Percentiles rank a stretch among this genome's conserved stretches.
phyloP scores from a whole-genome alignment of 768 basidiomycete species.

The Boletus tomentosulus region DNA sequence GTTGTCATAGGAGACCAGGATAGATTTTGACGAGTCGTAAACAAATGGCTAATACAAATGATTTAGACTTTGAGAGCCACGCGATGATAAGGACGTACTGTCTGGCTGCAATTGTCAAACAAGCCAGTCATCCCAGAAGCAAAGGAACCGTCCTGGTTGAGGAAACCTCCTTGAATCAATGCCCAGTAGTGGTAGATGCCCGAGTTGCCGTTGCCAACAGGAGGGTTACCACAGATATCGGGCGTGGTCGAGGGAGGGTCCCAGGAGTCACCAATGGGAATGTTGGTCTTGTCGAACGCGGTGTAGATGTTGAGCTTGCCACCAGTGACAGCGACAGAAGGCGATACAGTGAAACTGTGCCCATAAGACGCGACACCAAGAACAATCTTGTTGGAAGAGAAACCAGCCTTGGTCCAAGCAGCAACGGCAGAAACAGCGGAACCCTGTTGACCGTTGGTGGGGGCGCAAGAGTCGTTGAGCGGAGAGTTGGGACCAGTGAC shows the following conservation, averaged over 20 bases:
- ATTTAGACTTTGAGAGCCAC: slow-evolving; percentile 1
- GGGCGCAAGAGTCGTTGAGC: slow-evolving; percentile 70
- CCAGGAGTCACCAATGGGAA: slow-evolving; percentile 55
- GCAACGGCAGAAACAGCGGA: slow-evolving; percentile 73
- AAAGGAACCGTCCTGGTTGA: slow-evolving; percentile 45
- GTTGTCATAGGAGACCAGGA: slow-evolving; percentile 67
- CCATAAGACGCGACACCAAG: slow-evolving; percentile 86
- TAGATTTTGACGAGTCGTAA: slow-evolving; percentile 49
- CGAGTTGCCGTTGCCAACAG: slow-evolving; percentile 39
- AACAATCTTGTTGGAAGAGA: slow-evolving; percentile 68
- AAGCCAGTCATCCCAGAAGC: slow-evolving; percentile 47
- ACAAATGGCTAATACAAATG: slow-evolving; percentile 52
- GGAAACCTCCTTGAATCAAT: slow-evolving; percentile 51
- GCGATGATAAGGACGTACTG: slow-evolving; percentile 41
- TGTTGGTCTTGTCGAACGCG: slow-evolving; percentile 40
- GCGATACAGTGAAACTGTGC: slow-evolving; percentile 54
- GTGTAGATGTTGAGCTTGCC: slow-evolving; percentile 45
- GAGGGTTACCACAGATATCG: slow-evolving; percentile 57
- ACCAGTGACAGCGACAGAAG: slow-evolving; percentile 20
- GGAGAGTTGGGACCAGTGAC: slow-evolving; percentile 81
- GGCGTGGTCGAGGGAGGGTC: slow-evolving; percentile 40
- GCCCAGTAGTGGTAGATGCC: slow-evolving; percentile 66
- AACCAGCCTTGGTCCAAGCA: slow-evolving; percentile 74
- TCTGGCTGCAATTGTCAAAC: slow-evolving; percentile 69
- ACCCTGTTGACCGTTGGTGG: slow-evolving; percentile 53